phyloP scores from a whole-genome alignment of 2,329 filamentous ascomycete species.

The Aspergillus intermedius region DNA sequence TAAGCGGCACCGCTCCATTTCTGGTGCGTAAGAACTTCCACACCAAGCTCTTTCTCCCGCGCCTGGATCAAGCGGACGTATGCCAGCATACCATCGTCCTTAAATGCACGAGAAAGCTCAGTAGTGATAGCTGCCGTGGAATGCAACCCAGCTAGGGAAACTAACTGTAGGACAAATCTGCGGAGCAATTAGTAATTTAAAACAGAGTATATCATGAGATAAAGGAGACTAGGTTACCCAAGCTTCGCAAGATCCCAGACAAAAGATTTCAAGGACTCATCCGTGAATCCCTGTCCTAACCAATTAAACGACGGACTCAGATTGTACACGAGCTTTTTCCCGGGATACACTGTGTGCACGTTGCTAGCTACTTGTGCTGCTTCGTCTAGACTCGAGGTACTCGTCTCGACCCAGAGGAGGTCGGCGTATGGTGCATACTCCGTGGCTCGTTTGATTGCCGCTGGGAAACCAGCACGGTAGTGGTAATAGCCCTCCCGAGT shows the following conservation, averaged over 20 bases:
- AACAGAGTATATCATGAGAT: background rate
- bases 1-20: conserved; percentile 67
- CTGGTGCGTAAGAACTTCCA: conserved; percentile 91
- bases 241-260: conserved; percentile 94
- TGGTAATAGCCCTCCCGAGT: conserved; percentile 69
- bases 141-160: conserved; percentile 59
- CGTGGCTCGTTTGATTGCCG: conserved; percentile 87
- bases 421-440: conserved; percentile 90
- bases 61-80: conserved; percentile 93
- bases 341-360: conserved; percentile 63
- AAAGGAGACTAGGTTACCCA: conserved; percentile 53
- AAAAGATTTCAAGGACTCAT: conserved; percentile 77
- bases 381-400: conserved; percentile 74
- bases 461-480: conserved; percentile 63
- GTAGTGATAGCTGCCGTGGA: conserved; percentile 57
- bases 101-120: conserved; percentile 79
- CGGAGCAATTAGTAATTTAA: conserved; percentile 11
- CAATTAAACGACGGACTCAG: conserved; percentile 96
- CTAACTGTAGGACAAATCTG: conserved; percentile 58
- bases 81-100: conserved; percentile 87
- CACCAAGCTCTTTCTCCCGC: conserved; percentile 81
- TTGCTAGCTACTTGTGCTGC: conserved; percentile 68
- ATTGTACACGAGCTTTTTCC: conserved; percentile 93
- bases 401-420: conserved; percentile 95
- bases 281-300: conserved; percentile 88